Conservation (phyloP, 306 rosid genomes). For the Corylus americana region DNA sequence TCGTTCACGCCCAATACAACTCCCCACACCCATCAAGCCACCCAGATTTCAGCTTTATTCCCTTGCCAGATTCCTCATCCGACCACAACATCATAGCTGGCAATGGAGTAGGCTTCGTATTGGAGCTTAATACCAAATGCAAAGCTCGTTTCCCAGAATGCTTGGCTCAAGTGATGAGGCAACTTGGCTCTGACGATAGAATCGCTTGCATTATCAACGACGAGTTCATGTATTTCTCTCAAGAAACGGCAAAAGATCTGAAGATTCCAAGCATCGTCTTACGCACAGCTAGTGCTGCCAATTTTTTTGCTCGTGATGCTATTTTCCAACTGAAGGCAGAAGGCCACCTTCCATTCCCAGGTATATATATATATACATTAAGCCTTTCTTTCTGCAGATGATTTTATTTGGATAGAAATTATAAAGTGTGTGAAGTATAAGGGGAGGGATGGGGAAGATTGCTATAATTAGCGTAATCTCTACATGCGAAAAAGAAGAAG, state of each 20-base stretch:
- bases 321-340: constrained; percentile 14
- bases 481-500: no score
- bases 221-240: constrained; percentile 27
- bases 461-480: no score
- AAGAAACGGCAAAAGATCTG: constrained; percentile 30
- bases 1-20: constrained; percentile 40
- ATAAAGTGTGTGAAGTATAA: no score
- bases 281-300: constrained; percentile 36
- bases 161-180: constrained; percentile 6
- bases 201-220: constrained; percentile 44
- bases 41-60: constrained; percentile 36
- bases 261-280: constrained; percentile 32
- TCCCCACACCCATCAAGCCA: constrained; percentile 35
- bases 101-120: neutral
- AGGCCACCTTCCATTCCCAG: constrained; percentile 36
- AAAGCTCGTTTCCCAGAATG: constrained; percentile 26
- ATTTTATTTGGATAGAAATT: no score
- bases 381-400: no score
- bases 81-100: constrained; percentile 20
- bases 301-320: constrained; percentile 19
- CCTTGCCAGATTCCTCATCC: constrained; percentile 38
- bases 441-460: no score
- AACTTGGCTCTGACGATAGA: neutral
- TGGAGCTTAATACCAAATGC: constrained; percentile 25
- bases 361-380: constrained; percentile 1